Percentiles rank a stretch among this genome's conserved stretches.
These are phyloP conservation scores for Botryotinia calthae DNA, from an alignment of 2,329 filamentous ascomycete species.

Conservation along the genomic window DNA sequence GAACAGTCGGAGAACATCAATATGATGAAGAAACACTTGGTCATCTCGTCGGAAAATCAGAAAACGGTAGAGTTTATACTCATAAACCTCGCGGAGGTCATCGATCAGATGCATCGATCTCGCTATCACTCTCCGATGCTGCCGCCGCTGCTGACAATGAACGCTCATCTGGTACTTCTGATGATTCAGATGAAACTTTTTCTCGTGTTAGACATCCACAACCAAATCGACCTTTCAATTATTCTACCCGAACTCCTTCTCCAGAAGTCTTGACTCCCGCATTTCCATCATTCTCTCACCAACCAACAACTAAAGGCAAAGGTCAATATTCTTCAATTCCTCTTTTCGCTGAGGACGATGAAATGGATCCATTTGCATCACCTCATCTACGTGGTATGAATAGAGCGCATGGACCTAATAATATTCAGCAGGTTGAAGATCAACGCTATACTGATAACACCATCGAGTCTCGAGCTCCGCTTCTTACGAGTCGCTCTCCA, in stretches of 20 bases:
- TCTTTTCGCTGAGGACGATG: constrained; percentile 24
- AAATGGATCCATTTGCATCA: constrained; percentile 28
- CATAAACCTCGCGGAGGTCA: constrained; percentile 27
- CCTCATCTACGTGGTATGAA: constrained; percentile 20
- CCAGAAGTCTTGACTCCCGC: constrained; percentile 3
- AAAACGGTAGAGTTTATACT: constrained; percentile 26
- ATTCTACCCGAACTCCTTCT: constrained; percentile 22
- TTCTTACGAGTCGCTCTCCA: constrained; percentile 18
- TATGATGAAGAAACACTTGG: constrained; percentile 34
- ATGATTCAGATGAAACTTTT: constrained; percentile 35
- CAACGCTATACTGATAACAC: constrained; percentile 7
- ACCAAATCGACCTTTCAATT: constrained; percentile 13
- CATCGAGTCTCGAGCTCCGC: constrained; percentile 21
- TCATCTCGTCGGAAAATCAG: constrained; percentile 31
- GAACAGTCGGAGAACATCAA: constrained; percentile 31
- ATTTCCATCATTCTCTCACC: constrained; percentile 5
- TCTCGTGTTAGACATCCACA: constrained; percentile 25
- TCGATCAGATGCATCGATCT: constrained; percentile 28
- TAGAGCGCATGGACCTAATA: constrained; percentile 7
- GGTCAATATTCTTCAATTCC: constrained; percentile 31
- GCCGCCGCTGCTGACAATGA: constrained; percentile 35
- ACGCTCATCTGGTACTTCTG: constrained; percentile 34
- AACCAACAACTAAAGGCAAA: constrained; percentile 16
- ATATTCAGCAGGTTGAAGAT: neutral
- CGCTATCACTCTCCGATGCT: constrained; percentile 18